Conservation (phyloP, 768 basidiomycete genomes). For the Rhizopogon rudus region DNA sequence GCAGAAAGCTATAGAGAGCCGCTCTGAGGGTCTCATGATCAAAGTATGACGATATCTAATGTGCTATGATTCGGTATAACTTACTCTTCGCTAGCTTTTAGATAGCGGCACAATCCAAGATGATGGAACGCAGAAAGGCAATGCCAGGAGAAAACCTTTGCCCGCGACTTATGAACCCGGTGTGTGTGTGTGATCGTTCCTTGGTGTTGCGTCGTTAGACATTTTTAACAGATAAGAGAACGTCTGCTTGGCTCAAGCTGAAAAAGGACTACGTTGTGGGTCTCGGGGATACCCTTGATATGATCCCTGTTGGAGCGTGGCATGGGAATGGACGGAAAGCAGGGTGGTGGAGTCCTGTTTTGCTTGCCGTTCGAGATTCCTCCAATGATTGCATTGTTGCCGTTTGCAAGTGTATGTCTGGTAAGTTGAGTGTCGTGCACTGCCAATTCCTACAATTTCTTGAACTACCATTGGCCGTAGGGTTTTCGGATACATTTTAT, state of each 20-base stretch:
- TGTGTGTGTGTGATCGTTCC: slow-evolving; percentile 16
- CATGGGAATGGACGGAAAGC: slow-evolving; percentile 87
- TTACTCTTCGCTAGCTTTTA: slow-evolving; percentile 45
- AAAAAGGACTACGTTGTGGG: slow-evolving; percentile 90
- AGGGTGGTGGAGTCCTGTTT: slow-evolving; percentile 88
- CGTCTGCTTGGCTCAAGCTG: slow-evolving; percentile 84
- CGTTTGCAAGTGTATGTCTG: slow-evolving; percentile 89
- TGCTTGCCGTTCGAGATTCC: slow-evolving; percentile 73
- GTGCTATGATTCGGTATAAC: neutral
- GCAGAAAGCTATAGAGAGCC: slow-evolving; percentile 65
- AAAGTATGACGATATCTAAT: slow-evolving; percentile 45
- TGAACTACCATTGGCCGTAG: slow-evolving; percentile 28
- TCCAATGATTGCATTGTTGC: slow-evolving; percentile 60
- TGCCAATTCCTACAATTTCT: neutral
- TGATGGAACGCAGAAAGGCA: slow-evolving; percentile 29
- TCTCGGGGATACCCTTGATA: slow-evolving; percentile 69
- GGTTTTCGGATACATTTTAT: slow-evolving; percentile 83
- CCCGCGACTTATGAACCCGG: slow-evolving; percentile 85
- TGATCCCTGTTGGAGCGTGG: slow-evolving; percentile 79
- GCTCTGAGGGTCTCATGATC: slow-evolving; percentile 92
- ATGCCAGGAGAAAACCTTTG: slow-evolving; percentile 55
- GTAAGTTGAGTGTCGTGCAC: slow-evolving; percentile 30
- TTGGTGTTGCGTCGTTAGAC: neutral
- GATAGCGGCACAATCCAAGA: slow-evolving; percentile 46
- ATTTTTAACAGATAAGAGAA: slow-evolving; percentile 60